Conservation (phyloP, 345 rosid genomes). For the Sapria himalayana region DNA sequence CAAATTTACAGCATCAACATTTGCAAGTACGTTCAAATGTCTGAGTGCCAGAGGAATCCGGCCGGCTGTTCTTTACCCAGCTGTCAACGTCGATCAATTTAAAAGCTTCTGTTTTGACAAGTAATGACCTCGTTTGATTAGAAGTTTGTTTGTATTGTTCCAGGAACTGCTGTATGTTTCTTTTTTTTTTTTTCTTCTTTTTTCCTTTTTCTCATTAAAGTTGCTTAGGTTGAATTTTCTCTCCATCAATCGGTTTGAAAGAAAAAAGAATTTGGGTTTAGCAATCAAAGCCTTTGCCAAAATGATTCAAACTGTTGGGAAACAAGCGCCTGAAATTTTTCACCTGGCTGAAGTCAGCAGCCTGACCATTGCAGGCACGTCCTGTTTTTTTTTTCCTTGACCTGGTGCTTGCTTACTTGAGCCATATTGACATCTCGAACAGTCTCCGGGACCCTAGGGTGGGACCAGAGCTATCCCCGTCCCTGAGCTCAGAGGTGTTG, state of each 20-base stretch:
- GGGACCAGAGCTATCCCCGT: too few species aligned
- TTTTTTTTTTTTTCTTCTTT: neutral
- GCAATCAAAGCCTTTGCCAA: conserved; percentile 82
- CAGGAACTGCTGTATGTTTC: neutral
- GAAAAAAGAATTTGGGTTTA: conserved; percentile 69
- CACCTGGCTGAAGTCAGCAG: conserved; percentile 24
- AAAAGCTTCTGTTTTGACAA: conserved; percentile 28
- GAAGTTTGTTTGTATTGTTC: conserved; percentile 13
- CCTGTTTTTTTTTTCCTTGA: neutral
- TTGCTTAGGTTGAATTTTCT: conserved; percentile 55
- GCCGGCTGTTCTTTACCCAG: conserved; percentile 77
- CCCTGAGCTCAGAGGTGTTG: too few species aligned
- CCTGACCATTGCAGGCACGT: conserved; percentile 60
- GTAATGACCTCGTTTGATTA: conserved; percentile 24
- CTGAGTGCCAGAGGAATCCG: conserved; percentile 46
- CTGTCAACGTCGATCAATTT: conserved; percentile 71
- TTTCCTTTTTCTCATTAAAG: neutral
- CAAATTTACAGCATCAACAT: conserved; percentile 64
- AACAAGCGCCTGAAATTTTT: conserved; percentile 9
- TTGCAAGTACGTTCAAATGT: conserved; percentile 63
- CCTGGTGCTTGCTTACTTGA: neutral
- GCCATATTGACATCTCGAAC: too few species aligned
- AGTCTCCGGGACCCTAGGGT: too few species aligned
- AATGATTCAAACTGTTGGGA: conserved; percentile 27
- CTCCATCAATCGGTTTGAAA: conserved; percentile 77